A percentile compares a stretch with the other conserved stretches of the same genome.
These are phyloP conservation scores for Globisporangium perplexum DNA, from an alignment of 352 stramenopile species.

Conservation along the genomic window DNA sequence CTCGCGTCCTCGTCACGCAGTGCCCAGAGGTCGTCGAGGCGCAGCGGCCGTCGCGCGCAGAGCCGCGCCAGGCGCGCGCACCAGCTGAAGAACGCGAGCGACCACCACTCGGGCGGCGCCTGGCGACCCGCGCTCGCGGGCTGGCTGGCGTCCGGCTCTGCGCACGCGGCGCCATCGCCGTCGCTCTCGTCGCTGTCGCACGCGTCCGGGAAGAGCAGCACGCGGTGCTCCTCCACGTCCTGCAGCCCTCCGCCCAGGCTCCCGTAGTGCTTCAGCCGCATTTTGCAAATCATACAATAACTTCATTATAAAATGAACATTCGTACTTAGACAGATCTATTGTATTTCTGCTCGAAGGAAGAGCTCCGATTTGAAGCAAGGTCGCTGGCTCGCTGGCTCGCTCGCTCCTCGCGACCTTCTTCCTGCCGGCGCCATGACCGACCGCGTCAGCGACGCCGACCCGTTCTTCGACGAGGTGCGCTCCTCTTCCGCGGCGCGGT, in stretches of 20 bases:
- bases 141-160: neutral
- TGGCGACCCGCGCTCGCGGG: neutral
- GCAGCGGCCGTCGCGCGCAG: slow-evolving; percentile 20
- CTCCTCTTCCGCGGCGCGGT: too few relatives aligned
- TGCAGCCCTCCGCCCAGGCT: neutral
- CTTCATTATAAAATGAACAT: too few relatives aligned
- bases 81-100: slow-evolving; percentile 26
- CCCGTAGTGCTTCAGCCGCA: too few relatives aligned
- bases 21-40: slow-evolving; percentile 26
- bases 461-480: slow-evolving; percentile 46
- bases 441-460: slow-evolving; percentile 31
- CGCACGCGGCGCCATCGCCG: neutral
- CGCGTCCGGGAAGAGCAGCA: neutral
- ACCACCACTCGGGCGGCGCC: slow-evolving; percentile 16
- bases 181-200: neutral
- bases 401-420: too few relatives aligned
- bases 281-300: too few relatives aligned
- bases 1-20: slow-evolving; percentile 22
- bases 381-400: too few relatives aligned
- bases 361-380: too few relatives aligned
- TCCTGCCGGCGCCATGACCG: neutral
- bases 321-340: too few relatives aligned
- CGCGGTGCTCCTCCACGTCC: neutral
- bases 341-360: too few relatives aligned
- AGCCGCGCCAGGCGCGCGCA: slow-evolving; percentile 21